Conservation (phyloP, 2,329 filamentous ascomycete genomes). For the Penicillium sclerotigenum region DNA sequence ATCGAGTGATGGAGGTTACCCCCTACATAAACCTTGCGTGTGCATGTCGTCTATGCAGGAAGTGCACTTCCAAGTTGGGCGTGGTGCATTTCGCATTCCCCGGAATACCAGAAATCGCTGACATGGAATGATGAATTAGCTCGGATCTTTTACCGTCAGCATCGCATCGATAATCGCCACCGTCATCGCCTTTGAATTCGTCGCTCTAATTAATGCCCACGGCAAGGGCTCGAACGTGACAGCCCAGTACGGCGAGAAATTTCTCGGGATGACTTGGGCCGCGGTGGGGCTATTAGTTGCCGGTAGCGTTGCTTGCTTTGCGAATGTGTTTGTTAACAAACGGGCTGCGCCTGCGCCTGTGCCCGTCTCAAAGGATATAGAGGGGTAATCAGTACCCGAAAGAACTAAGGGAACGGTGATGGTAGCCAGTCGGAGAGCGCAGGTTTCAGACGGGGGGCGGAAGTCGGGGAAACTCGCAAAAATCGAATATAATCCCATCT, state of each 20-base stretch:
- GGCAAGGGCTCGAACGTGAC: constrained; percentile 50
- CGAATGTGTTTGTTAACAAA: constrained; percentile 24
- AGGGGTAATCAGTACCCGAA: constrained; percentile 14
- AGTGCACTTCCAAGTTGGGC: not conserved
- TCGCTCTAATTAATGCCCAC: constrained; percentile 53
- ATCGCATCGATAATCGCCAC: constrained; percentile 72
- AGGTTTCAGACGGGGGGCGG: not conserved
- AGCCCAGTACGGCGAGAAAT: constrained; percentile 52
- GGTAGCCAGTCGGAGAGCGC: not conserved
- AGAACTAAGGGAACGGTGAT: not conserved
- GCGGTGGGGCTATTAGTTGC: constrained; percentile 42
- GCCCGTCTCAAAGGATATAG: constrained; percentile 19
- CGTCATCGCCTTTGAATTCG: constrained; percentile 56
- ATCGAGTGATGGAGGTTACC: not conserved
- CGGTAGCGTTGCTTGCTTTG: constrained; percentile 31
- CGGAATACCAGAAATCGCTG: not conserved
- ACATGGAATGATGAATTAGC: constrained; percentile 23
- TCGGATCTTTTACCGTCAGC: constrained; percentile 60
- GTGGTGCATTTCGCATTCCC: not conserved
- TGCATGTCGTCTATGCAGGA: not conserved
- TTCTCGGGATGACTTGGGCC: constrained; percentile 60
- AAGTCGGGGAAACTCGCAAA: constrained; percentile 1
- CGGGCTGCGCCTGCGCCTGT: constrained; percentile 1
- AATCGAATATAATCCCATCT: not conserved
- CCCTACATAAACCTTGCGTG: not conserved